phyloP scores from a whole-genome alignment of 1,139 yeast genomes.

The Candida labiduridarum region DNA sequence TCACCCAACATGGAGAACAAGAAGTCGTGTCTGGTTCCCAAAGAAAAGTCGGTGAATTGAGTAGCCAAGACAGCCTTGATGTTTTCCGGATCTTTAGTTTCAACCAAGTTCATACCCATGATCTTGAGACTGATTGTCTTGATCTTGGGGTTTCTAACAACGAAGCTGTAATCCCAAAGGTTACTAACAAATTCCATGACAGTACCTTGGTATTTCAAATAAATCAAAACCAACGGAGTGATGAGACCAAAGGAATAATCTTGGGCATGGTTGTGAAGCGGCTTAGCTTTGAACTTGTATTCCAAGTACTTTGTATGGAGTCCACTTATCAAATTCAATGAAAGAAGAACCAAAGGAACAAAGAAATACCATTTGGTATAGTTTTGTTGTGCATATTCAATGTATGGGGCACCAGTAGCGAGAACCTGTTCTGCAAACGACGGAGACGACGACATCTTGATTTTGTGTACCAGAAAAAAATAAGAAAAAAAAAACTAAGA shows the following conservation, averaged over 20 bases:
- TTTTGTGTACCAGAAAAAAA: background rate
- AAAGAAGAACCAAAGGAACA: conserved; percentile 11
- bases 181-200: conserved; percentile 22
- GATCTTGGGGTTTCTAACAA: background rate
- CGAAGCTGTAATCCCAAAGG: conserved; percentile 13
- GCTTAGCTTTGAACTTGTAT: conserved; percentile 24
- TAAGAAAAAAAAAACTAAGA: background rate
- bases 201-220: conserved; percentile 24
- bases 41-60: conserved; percentile 51
- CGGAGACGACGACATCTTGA: conserved; percentile 1
- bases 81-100: conserved; percentile 34
- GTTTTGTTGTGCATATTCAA: conserved; percentile 4
- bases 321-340: conserved; percentile 9
- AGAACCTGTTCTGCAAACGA: conserved; percentile 3
- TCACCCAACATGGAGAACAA: conserved; percentile 52
- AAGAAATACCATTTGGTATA: conserved; percentile 15
- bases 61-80: conserved; percentile 42
- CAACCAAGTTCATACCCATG: conserved; percentile 24
- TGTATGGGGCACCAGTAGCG: conserved; percentile 2
- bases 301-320: conserved; percentile 11
- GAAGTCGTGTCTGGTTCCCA: conserved; percentile 48
- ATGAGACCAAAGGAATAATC: conserved; percentile 29
- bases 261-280: conserved; percentile 10
- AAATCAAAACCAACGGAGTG: conserved; percentile 18
- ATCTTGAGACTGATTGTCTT: conserved; percentile 38